These are phyloP conservation scores for Shiraia sp. DNA, from an alignment of 2,329 filamentous ascomycete genomes.

Conservation along the genomic window DNA sequence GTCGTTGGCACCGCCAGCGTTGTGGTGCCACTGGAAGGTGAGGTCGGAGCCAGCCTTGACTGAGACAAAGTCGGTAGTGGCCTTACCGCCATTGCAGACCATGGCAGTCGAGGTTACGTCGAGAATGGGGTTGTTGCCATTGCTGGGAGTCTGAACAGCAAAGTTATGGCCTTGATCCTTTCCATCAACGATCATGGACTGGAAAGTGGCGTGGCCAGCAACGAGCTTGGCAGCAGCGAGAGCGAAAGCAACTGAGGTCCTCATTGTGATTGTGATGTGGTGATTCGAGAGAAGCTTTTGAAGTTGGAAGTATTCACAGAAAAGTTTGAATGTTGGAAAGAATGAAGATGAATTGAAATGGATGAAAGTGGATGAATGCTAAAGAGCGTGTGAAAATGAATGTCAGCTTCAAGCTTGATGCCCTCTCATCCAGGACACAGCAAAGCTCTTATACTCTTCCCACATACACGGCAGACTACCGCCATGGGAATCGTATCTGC, in stretches of 20 bases:
- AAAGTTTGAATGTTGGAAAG: constrained; percentile 12
- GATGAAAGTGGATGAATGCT: constrained; percentile 31
- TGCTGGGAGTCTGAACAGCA: constrained; percentile 51
- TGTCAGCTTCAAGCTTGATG: constrained; percentile 40
- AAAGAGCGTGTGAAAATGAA: constrained; percentile 38
- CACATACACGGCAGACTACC: constrained; percentile 18
- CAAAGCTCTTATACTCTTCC: constrained; percentile 29
- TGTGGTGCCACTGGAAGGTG: constrained; percentile 56
- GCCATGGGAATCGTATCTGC: constrained; percentile 12
- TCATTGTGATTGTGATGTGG: constrained; percentile 35
- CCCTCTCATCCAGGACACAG: constrained; percentile 9
- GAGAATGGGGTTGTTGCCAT: constrained; percentile 43
- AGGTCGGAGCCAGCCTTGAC: constrained; percentile 55
- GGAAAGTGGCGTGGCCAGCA: constrained; percentile 43
- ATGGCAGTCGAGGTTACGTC: constrained; percentile 43
- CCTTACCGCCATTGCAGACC: constrained; percentile 41
- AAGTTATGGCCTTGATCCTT: constrained; percentile 40
- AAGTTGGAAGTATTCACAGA: constrained; percentile 24
- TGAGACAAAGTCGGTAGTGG: constrained; percentile 46
- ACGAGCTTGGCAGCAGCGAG: constrained; percentile 40
- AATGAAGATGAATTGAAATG: constrained; percentile 32
- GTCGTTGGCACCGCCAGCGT: constrained; percentile 37
- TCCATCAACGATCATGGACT: constrained; percentile 48
- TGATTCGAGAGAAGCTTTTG: constrained; percentile 14
- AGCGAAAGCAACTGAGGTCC: constrained; percentile 34